phyloP scores from a whole-genome alignment of 495 filamentous ascomycete genomes.

The Cercophora samala region DNA sequence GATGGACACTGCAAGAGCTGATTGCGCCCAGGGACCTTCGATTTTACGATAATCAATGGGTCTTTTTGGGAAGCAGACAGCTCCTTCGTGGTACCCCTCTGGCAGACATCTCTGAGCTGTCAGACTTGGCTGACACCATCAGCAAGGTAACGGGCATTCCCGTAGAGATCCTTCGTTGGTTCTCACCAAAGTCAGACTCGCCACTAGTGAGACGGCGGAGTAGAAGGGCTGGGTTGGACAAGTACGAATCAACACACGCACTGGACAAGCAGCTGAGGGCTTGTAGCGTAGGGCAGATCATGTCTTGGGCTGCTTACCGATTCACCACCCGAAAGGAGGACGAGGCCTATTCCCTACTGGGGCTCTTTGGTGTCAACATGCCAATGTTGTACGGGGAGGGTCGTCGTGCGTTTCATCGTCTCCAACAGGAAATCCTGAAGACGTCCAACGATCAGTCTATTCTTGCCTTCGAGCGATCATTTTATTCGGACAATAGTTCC shows the following conservation, averaged over 20 bases:
- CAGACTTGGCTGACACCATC: neutral
- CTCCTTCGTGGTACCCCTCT: neutral
- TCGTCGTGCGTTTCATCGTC: conserved; percentile 12
- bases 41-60: conserved; percentile 8
- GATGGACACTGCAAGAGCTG: conserved; percentile 8
- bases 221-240: neutral
- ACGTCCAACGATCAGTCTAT: conserved; percentile 15
- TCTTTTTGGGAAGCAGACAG: neutral
- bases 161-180: conserved; percentile 2
- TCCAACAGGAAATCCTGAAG: conserved; percentile 17
- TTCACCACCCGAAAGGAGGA: conserved; percentile 15
- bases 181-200: neutral
- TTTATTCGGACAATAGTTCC: neutral
- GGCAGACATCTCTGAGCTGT: neutral
- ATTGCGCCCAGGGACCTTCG: conserved; percentile 2
- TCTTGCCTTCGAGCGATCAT: conserved; percentile 4
- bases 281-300: conserved; percentile 7
- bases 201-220: neutral
- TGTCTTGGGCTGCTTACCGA: conserved; percentile 16
- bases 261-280: neutral
- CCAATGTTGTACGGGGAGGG: conserved; percentile 23
- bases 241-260: neutral
- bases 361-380: conserved; percentile 20
- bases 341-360: conserved; percentile 17
- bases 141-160: conserved; percentile 2